Base-by-base conservation (phyloP, 306 rosid species). In the Trifolium dubium region DNA sequence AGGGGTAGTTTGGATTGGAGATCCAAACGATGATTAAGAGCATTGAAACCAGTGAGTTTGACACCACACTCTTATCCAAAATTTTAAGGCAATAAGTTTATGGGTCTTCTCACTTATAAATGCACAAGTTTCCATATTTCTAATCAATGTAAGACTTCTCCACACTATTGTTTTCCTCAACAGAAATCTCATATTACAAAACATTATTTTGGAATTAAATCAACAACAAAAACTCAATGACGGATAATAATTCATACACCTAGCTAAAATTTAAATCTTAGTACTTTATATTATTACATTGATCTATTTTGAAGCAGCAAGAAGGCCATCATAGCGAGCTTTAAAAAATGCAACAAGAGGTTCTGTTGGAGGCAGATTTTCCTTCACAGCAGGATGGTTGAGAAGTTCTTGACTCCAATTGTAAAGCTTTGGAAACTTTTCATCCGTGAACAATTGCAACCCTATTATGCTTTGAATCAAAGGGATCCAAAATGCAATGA, bases 401-500 rank as follows among this genome's bases (percentile, higher is more conserved):
- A 44, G 50, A 11, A 77, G 66, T 13, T 84, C 86, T 32, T 84
- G 60, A 14, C 62, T 79, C 92, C 89, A 90, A 11, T 73, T 64
- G 47, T 77, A 71, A 0, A 82, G 82, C 17, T 72, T 75, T 2
- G 90, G 88, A 65, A 80, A 75, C 17, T 77, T 81, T 35, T 86
- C 84, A 55, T 17, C 64, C 2, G 63, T 83, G 6, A 90, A 35
- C 18, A 86, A 13, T 53, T 82, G 40, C 29, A 83, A 2, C 3
- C 86, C 91, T 0, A 17, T 18, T 15, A 68, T 14, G 8, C 88
- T 81, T 81, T 88, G 86, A 41, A 84, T 0, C 35, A 35, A 4
- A 39, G 75, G 80, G 6, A 79, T 31, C 92, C 88, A 86, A 73
- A 30, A 77, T 2, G 84, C 85, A 37, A 88, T 17, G 69, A 64